These are phyloP conservation scores for Colletotrichum filicis DNA, from an alignment of 2,329 filamentous ascomycete genomes.

Conservation along the genomic window DNA sequence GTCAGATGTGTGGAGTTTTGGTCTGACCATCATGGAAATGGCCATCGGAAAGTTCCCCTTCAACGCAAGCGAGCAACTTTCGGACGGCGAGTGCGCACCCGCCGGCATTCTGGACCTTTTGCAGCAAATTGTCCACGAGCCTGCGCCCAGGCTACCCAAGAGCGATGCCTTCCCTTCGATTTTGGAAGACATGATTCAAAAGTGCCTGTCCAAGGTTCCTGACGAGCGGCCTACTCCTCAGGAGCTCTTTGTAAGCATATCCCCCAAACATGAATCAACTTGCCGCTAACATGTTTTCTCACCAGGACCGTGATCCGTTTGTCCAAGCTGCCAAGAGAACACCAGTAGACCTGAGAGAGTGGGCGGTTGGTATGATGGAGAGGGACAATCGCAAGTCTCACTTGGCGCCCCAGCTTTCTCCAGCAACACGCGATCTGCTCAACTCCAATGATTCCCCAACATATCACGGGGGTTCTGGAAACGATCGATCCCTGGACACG, in stretches of 20 bases:
- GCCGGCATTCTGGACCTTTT: slow-evolving; percentile 95
- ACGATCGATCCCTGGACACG: slow-evolving; percentile 63
- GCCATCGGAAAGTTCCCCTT: slow-evolving; percentile 98
- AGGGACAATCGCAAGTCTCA: slow-evolving; percentile 96
- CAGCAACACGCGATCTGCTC: slow-evolving; percentile 80
- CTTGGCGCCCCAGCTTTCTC: slow-evolving; percentile 82
- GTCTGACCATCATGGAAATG: slow-evolving; percentile 93
- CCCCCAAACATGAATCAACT: neutral
- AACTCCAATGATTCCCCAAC: slow-evolving; percentile 72
- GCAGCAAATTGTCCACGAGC: slow-evolving; percentile 97
- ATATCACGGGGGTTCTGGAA: slow-evolving; percentile 51
- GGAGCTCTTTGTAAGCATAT: slow-evolving; percentile 82
- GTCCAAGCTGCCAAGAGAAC: slow-evolving; percentile 96
- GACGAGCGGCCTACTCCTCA: slow-evolving; percentile 91
- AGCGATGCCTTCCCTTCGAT: slow-evolving; percentile 97
- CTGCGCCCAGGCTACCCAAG: slow-evolving; percentile 91
- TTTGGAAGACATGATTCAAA: slow-evolving; percentile 95
- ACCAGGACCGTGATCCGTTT: slow-evolving; percentile 89
- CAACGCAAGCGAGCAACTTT: slow-evolving; percentile 75
- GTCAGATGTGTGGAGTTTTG: slow-evolving; percentile 99
- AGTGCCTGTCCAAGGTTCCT: slow-evolving; percentile 91
- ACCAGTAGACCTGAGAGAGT: slow-evolving; percentile 91
- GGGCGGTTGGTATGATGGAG: slow-evolving; percentile 95
- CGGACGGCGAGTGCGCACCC: slow-evolving; percentile 82
- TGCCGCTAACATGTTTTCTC: slow-evolving; percentile 39